phyloP scores from a whole-genome alignment of 2,329 filamentous ascomycete species.

The Amauroascus niger region DNA sequence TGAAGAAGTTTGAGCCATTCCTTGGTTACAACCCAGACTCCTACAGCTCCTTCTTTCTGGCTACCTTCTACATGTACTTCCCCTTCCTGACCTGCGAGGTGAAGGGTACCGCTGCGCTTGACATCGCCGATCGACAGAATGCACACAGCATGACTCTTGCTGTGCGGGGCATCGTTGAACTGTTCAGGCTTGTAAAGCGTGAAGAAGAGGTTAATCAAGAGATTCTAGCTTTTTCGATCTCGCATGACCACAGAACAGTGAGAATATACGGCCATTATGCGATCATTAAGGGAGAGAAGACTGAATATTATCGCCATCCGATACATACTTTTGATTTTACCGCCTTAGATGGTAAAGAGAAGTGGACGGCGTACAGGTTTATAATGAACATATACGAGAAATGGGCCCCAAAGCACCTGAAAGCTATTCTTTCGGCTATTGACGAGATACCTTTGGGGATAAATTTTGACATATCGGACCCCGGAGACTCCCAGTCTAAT shows the following conservation, averaged over 20 bases:
- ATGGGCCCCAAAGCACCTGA: constrained; percentile 25
- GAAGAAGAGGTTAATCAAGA: constrained; percentile 31
- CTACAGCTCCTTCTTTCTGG: constrained; percentile 38
- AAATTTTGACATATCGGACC: not conserved
- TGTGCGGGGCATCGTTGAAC: constrained; percentile 27
- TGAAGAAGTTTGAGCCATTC: constrained; percentile 34
- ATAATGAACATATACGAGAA: constrained; percentile 31
- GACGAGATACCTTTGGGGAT: constrained; percentile 10
- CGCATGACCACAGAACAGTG: constrained; percentile 27
- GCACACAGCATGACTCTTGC: constrained; percentile 27
- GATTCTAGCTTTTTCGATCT: constrained; percentile 40
- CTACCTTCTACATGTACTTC: constrained; percentile 39
- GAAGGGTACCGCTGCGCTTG: constrained; percentile 30
- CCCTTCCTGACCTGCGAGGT: constrained; percentile 44
- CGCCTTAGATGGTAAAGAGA: constrained; percentile 27
- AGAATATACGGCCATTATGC: constrained; percentile 39
- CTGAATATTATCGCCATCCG: constrained; percentile 33
- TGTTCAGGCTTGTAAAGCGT: constrained; percentile 29
- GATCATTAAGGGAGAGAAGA: constrained; percentile 27
- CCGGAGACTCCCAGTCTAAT: not conserved
- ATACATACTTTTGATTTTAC: constrained; percentile 31
- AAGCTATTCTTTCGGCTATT: constrained; percentile 13
- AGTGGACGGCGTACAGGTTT: constrained; percentile 33
- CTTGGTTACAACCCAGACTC: constrained; percentile 18
- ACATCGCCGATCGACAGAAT: constrained; percentile 26